Evolutionary conservation across 805 yeast genomes (phyloP).

Genomic region (Kodamaea hsintzibuensis): DNA sequence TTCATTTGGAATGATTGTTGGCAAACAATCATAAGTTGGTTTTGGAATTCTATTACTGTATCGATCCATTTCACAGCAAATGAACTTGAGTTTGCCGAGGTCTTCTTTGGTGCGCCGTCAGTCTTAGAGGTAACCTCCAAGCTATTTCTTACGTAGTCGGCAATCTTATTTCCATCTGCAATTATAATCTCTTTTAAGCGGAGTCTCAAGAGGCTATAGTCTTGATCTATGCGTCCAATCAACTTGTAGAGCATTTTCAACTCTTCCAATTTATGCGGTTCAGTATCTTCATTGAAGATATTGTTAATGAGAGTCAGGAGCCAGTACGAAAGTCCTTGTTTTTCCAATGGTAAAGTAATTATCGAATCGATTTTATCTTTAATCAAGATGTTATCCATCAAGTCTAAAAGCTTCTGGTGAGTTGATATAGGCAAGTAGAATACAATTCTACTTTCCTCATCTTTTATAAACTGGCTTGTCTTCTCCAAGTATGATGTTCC

Average conservation of each 20-base stretch:
- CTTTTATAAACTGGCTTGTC: constrained; percentile 53
- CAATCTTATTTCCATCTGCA: constrained; percentile 45
- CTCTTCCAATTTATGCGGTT: constrained; percentile 33
- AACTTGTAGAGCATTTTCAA: constrained; percentile 51
- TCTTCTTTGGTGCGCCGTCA: not conserved
- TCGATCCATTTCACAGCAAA: constrained; percentile 73
- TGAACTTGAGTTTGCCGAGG: constrained; percentile 34
- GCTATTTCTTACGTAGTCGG: constrained; percentile 22
- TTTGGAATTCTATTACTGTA: constrained; percentile 51
- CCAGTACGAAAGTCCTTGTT: constrained; percentile 63
- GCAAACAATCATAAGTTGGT: constrained; percentile 51
- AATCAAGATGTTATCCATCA: constrained; percentile 62
- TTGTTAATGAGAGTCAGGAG: constrained; percentile 33
- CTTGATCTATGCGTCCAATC: constrained; percentile 53
- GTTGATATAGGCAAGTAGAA: constrained; percentile 57
- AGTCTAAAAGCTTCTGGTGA: constrained; percentile 50
- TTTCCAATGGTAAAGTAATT: constrained; percentile 44
- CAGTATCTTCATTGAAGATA: constrained; percentile 11
- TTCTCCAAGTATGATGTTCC: constrained; percentile 59
- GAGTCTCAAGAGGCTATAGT: constrained; percentile 48
- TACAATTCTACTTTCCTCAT: constrained; percentile 59
- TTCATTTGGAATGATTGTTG: constrained; percentile 51
- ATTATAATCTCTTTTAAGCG: constrained; percentile 50
- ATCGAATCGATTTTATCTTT: constrained; percentile 57
- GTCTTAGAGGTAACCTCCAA: constrained; percentile 1